Conservation (phyloP, 345 rosid species). For the Pistacia atlantica region DNA sequence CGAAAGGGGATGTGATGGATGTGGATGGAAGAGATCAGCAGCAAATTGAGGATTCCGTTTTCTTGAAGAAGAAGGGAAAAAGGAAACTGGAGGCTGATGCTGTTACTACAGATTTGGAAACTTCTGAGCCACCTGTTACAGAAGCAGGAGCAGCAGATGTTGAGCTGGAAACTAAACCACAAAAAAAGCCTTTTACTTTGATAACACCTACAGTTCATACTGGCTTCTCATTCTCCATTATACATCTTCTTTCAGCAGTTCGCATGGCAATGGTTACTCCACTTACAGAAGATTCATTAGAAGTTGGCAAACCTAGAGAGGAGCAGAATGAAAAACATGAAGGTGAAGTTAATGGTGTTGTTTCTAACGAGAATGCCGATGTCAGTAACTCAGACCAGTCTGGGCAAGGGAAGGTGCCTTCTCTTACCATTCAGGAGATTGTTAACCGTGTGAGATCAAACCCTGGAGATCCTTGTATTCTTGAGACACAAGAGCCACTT, state of each 20-base stretch:
- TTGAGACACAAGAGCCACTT: conserved; percentile 95
- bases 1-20: conserved; percentile 52
- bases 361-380: conserved; percentile 45
- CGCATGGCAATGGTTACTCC: conserved; percentile 80
- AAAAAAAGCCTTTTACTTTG: conserved; percentile 80
- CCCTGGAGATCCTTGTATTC: conserved; percentile 94
- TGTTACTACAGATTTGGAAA: conserved; percentile 52
- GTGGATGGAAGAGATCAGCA: conserved; percentile 42
- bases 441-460: conserved; percentile 82
- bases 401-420: conserved; percentile 50
- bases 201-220: conserved; percentile 94
- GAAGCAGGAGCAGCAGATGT: conserved; percentile 50
- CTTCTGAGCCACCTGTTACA: conserved; percentile 47
- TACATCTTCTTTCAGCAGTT: conserved; percentile 97
- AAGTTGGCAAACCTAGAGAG: conserved; percentile 48
- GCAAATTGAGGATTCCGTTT: conserved; percentile 48
- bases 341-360: conserved; percentile 45
- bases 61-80: conserved; percentile 69
- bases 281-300: conserved; percentile 66
- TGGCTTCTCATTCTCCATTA: conserved; percentile 90
- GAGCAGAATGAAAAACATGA: conserved; percentile 51
- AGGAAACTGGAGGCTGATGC: conserved; percentile 60
- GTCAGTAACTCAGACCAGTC: conserved; percentile 42
- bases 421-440: conserved; percentile 88
- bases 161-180: conserved; percentile 73